Percentiles rank a stretch among this genome's conserved stretches.
Evolutionary conservation across 2,329 filamentous ascomycete species (phyloP).

Genomic region (Plenodomus biglobosus): DNA sequence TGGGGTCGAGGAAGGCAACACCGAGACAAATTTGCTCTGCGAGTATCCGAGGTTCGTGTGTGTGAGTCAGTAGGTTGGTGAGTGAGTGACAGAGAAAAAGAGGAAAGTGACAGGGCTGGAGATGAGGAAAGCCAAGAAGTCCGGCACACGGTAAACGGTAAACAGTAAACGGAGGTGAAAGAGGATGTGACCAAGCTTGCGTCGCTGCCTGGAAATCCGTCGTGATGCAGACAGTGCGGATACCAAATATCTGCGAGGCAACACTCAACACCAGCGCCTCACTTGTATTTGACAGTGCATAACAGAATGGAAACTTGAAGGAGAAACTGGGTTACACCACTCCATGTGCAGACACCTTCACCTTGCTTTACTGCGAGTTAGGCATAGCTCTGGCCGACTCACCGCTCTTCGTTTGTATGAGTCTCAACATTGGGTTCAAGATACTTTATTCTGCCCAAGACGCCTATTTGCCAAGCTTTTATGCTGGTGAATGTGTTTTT

Average conservation of each 20-base stretch:
- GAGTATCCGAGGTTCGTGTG: not conserved
- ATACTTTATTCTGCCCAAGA: conserved; percentile 34
- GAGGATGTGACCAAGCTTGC: conserved; percentile 3
- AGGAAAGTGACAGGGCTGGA: conserved; percentile 3
- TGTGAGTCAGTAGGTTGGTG: too few relatives aligned
- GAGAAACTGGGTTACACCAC: too few relatives aligned
- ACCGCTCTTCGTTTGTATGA: not conserved
- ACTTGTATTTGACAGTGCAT: too few relatives aligned
- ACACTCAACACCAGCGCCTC: not conserved
- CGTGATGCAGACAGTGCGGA: too few relatives aligned
- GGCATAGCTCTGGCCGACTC: not conserved
- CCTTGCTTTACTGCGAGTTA: not conserved
- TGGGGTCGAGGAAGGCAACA: not conserved
- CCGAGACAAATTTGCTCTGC: not conserved
- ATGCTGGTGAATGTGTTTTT: conserved; percentile 26
- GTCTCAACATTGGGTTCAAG: conserved; percentile 4
- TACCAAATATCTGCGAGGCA: too few relatives aligned
- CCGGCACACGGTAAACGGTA: not conserved
- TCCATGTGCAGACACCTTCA: not conserved
- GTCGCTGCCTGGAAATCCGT: not conserved
- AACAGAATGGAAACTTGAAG: too few relatives aligned
- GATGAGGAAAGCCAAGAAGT: not conserved
- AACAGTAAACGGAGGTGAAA: conserved; percentile 12
- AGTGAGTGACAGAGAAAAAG: too few relatives aligned
- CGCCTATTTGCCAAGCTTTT: conserved; percentile 26